These are phyloP conservation scores for Russula sp. DNA, from an alignment of 768 basidiomycete genomes.

Conservation along the genomic window DNA sequence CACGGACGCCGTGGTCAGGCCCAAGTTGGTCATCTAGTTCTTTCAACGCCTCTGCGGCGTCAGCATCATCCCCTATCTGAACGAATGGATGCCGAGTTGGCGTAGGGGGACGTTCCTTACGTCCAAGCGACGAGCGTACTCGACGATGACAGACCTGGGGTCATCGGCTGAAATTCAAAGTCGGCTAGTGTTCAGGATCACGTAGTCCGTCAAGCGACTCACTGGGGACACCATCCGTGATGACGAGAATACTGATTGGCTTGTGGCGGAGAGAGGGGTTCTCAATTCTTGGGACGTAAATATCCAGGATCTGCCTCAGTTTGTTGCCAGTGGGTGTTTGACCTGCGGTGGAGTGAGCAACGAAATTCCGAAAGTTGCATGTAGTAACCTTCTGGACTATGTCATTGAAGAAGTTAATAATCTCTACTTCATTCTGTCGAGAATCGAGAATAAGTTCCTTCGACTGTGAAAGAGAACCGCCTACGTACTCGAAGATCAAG, in stretches of 20 bases:
- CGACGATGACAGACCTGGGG: conserved; percentile 29
- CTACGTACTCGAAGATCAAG: conserved; percentile 33
- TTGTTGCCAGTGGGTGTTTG: conserved; percentile 42
- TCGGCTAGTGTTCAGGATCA: background rate
- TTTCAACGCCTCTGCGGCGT: conserved; percentile 37
- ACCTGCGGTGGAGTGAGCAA: conserved; percentile 31
- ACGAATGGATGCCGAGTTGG: conserved; percentile 42
- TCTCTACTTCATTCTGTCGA: conserved; percentile 20
- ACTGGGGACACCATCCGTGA: conserved; percentile 45
- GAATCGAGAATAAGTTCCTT: background rate
- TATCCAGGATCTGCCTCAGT: conserved; percentile 39
- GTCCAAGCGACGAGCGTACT: conserved; percentile 35
- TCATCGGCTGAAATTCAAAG: conserved; percentile 30
- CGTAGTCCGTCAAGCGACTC: conserved; percentile 27
- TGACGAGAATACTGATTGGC: conserved; percentile 39
- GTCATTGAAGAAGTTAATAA: conserved; percentile 18
- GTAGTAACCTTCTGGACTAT: conserved; percentile 20
- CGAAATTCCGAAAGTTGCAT: background rate
- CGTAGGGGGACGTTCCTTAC: conserved; percentile 35
- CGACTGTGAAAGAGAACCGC: conserved; percentile 29
- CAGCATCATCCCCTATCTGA: conserved; percentile 40
- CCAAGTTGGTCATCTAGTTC: conserved; percentile 28
- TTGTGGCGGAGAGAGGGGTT: conserved; percentile 35
- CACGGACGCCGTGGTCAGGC: conserved; percentile 22
- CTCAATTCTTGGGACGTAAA: conserved; percentile 40